Evolutionary conservation across 108 stramenopile species (phyloP).

Genomic region (Epithemia pelagica): DNA sequence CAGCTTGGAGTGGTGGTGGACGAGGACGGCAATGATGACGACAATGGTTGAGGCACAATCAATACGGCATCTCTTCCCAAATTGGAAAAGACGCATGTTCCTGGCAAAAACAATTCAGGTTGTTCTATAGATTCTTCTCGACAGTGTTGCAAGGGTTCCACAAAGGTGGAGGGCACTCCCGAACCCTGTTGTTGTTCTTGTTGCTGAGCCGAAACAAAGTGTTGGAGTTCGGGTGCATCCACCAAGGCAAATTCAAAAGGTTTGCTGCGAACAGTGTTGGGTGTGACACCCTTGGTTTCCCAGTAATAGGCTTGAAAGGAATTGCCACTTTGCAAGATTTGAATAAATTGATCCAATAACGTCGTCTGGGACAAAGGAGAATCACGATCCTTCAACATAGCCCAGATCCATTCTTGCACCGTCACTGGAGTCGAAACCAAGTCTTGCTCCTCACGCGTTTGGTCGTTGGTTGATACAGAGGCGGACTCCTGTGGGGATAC

Average conservation of each 20-base stretch:
- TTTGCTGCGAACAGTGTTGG: constrained; percentile 1
- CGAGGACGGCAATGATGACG: no score
- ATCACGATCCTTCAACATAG: background rate
- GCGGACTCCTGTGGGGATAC: background rate
- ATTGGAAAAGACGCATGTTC: constrained; percentile 37
- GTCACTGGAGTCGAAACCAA: background rate
- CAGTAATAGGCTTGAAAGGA: constrained; percentile 21
- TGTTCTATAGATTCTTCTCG: no score
- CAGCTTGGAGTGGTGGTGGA: background rate
- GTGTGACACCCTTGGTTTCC: constrained; percentile 26
- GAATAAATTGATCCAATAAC: background rate
- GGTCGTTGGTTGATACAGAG: background rate
- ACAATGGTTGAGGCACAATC: constrained; percentile 36
- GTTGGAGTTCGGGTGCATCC: constrained; percentile 27
- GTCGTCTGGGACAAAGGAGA: background rate
- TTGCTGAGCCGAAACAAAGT: constrained; percentile 35
- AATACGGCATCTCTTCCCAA: constrained; percentile 45
- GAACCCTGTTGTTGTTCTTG: background rate
- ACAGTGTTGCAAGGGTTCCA: background rate
- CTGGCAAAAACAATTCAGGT: background rate
- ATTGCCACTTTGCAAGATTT: constrained; percentile 16
- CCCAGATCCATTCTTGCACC: background rate
- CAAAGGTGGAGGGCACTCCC: background rate
- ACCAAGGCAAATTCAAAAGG: constrained; percentile 57
- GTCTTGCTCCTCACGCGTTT: background rate